Evolutionary conservation across 495 filamentous ascomycete species (phyloP).

Genomic region (Durotheca rogersii): DNA sequence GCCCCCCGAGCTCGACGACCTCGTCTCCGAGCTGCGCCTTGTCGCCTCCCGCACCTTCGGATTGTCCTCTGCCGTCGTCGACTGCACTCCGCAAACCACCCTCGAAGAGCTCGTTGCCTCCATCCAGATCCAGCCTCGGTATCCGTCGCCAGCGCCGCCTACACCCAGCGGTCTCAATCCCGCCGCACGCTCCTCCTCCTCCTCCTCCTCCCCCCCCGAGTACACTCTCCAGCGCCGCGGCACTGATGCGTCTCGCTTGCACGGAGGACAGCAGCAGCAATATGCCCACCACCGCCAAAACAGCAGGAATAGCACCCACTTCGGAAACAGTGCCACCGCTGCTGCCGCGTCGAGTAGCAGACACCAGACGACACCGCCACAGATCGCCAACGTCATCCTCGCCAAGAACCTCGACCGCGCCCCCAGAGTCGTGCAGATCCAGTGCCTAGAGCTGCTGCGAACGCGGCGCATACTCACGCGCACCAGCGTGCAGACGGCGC

Average conservation of each 20-base stretch:
- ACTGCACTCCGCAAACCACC: slow-evolving; percentile 69
- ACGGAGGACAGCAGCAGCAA: background rate
- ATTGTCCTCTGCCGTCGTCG: slow-evolving; percentile 63
- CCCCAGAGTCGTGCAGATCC: slow-evolving; percentile 73
- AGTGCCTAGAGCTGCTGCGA: slow-evolving; percentile 84
- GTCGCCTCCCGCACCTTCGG: slow-evolving; percentile 71
- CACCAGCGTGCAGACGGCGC: slow-evolving; percentile 68
- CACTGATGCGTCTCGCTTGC: slow-evolving; percentile 16
- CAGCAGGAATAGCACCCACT: background rate
- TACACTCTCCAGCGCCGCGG: slow-evolving; percentile 18
- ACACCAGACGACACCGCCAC: slow-evolving; percentile 15
- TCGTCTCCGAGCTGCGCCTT: slow-evolving; percentile 71
- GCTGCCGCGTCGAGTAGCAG: background rate
- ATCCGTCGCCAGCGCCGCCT: slow-evolving; percentile 20
- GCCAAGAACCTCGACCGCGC: slow-evolving; percentile 75
- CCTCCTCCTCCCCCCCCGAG: slow-evolving; percentile 18
- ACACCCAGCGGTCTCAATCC: background rate
- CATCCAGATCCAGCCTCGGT: slow-evolving; percentile 54
- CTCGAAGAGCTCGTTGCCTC: slow-evolving; percentile 76
- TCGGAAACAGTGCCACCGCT: background rate
- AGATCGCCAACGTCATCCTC: slow-evolving; percentile 78
- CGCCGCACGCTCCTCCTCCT: slow-evolving; percentile 14
- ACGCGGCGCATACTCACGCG: slow-evolving; percentile 73
- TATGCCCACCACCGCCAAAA: background rate
- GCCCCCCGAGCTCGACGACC: slow-evolving; percentile 56